These are phyloP conservation scores for Russula ochroleuca DNA, from an alignment of 768 basidiomycete species.

Conservation along the genomic window DNA sequence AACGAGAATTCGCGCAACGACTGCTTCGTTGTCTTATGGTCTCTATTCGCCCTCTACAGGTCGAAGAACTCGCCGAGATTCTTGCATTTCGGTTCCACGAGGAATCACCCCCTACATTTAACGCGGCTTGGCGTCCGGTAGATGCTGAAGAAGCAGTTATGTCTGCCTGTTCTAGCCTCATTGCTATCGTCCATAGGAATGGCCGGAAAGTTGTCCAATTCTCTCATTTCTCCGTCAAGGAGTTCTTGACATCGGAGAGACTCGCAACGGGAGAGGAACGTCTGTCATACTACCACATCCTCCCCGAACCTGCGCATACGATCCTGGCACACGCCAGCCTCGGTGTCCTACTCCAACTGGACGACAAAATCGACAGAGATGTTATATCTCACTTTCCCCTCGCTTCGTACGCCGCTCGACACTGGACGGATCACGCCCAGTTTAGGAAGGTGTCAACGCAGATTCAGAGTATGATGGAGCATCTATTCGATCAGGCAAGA, in stretches of 20 bases:
- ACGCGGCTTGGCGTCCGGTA: not conserved
- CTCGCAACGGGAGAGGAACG: not conserved
- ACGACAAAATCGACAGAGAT: not conserved
- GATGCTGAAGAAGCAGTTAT: constrained; percentile 11
- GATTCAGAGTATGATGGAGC: not conserved
- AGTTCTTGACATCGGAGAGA: constrained; percentile 14
- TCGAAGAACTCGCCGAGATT: constrained; percentile 13
- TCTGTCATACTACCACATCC: constrained; percentile 11
- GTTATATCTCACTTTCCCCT: not conserved
- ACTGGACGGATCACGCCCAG: constrained; percentile 15
- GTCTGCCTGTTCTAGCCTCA: constrained; percentile 11
- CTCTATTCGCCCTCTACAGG: constrained; percentile 3
- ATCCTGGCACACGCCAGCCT: constrained; percentile 5
- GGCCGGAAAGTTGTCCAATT: constrained; percentile 9
- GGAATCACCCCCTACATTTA: not conserved
- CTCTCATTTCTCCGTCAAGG: constrained; percentile 22
- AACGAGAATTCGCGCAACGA: not conserved
- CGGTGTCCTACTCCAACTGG: constrained; percentile 7
- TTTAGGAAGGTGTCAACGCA: not conserved
- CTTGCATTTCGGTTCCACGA: constrained; percentile 10
- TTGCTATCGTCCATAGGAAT: not conserved
- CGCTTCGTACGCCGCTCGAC: not conserved
- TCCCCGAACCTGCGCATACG: constrained; percentile 8
- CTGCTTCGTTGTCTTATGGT: constrained; percentile 2
- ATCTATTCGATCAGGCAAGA: not conserved